phyloP scores from a whole-genome alignment of 768 basidiomycete genomes.

The Leccinum ochraceum region DNA sequence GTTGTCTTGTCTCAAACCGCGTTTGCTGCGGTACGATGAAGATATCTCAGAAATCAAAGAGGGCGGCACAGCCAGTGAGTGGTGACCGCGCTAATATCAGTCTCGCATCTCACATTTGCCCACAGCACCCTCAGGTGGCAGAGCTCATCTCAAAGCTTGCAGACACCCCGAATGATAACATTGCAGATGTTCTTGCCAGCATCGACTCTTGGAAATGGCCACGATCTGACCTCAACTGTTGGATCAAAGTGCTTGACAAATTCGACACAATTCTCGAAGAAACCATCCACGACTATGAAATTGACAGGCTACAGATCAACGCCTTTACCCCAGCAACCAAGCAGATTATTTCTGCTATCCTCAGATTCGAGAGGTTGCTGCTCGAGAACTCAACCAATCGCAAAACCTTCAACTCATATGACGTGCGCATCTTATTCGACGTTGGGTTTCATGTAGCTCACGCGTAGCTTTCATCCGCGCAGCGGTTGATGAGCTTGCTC shows the following conservation, averaged over 20 bases:
- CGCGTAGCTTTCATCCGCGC: conserved; percentile 10
- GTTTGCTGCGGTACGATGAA: conserved; percentile 71
- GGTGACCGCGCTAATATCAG: conserved; percentile 1
- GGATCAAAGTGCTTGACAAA: conserved; percentile 95
- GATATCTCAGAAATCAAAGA: conserved; percentile 85
- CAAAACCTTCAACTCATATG: conserved; percentile 95
- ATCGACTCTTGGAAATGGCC: conserved; percentile 93
- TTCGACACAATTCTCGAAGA: conserved; percentile 89
- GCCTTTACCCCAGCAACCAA: conserved; percentile 77
- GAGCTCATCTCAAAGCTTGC: conserved; percentile 75
- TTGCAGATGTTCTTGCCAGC: conserved; percentile 63
- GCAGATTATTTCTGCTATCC: conserved; percentile 73
- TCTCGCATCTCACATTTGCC: conserved; percentile 11
- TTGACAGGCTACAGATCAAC: conserved; percentile 81
- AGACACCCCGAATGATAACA: conserved; percentile 66
- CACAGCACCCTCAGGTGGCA: conserved; percentile 75
- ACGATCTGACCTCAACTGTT: conserved; percentile 93
- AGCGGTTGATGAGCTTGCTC: conserved; percentile 91
- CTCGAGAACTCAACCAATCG: conserved; percentile 98
- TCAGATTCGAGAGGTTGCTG: conserved; percentile 85
- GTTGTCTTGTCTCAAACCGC: conserved; percentile 30
- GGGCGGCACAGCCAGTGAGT: conserved; percentile 74
- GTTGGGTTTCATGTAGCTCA: conserved; percentile 2
- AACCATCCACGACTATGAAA: conserved; percentile 79
- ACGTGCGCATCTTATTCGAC: conserved; percentile 59